Evolutionary conservation across 1,139 yeast genomes (phyloP), one percentile per base, ranked within the genome.

Genomic region (Candida sojae): DNA sequence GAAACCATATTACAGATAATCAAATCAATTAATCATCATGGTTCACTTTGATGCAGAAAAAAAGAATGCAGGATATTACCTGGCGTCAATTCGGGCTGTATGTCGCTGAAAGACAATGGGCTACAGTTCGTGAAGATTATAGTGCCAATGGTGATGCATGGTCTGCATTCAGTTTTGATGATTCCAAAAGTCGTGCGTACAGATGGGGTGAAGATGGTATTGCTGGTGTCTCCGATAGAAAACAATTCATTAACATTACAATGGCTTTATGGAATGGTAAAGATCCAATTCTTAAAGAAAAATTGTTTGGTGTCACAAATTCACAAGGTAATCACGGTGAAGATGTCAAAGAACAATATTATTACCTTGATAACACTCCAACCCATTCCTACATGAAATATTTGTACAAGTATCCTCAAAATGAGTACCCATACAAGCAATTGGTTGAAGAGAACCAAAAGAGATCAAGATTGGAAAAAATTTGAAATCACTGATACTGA

Each of bases 201-300:
- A 77, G 98, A 47, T 92, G 98, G 98, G 96, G 97, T 43, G 98
- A 92, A 67, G 98, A 92, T 64, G 98, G 98, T 4, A 74, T 92
- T 58, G 96, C 96, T 8, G 98, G 98, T 47, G 88, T 90, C 21
- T 81, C 89, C 51, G 98, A 92, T 64, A 83, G 89, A 56, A 92
- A 89, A 59, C 97, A 89, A 64, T 68, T 81, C 59, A 73, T 89
- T 47, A 87, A 96, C 64, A 68, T 89, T 55, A 80, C 90, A 34
- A 76, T 91, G 73, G 96, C 92, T 1, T 75, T 92, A 53, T 92
- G 98, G 98, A 92, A 92, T 70, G 97, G 88, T 52, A 77, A 89
- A 59, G 98, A 92, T 66, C 86, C 82, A 38, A 81, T 91, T 56
- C 77, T 92, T 64, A 92, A 92, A 67, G 98, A 92, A 64, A 85